phyloP scores from a whole-genome alignment of 2,329 filamentous ascomycete genomes.

The Microdochium bolleyi region DNA sequence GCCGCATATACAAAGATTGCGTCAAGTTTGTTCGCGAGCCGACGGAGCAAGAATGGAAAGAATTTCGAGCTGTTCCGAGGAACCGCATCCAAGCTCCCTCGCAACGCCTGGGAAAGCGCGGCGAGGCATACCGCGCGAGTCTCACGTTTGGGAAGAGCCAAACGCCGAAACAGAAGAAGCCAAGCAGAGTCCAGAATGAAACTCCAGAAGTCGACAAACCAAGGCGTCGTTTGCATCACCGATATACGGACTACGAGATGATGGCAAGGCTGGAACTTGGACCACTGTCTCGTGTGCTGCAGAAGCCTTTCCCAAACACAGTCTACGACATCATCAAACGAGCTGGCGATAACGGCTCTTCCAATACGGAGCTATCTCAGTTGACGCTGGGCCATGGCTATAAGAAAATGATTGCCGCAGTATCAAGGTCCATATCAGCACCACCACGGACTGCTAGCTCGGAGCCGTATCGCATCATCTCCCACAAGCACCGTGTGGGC shows the following conservation, averaged over 20 bases:
- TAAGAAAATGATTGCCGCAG: constrained; percentile 22
- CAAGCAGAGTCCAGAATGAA: not conserved
- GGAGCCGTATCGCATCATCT: constrained; percentile 27
- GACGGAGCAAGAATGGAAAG: constrained; percentile 46
- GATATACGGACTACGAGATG: not conserved
- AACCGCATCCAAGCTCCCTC: constrained; percentile 20
- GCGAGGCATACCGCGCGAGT: constrained; percentile 16
- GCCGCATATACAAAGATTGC: constrained; percentile 52
- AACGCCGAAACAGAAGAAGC: constrained; percentile 3
- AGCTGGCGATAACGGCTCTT: constrained; percentile 18
- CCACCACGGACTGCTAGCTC: constrained; percentile 27
- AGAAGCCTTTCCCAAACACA: constrained; percentile 22
- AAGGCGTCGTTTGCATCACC: not conserved
- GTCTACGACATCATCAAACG: constrained; percentile 25
- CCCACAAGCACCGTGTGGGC: constrained; percentile 25
- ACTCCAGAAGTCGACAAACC: not conserved
- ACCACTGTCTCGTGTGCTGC: constrained; percentile 18
- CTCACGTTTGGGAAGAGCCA: constrained; percentile 9
- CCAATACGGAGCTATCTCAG: constrained; percentile 20
- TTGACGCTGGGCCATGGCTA: constrained; percentile 21
- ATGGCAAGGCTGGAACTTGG: constrained; percentile 2
- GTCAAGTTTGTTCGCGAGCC: constrained; percentile 50
- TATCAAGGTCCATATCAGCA: constrained; percentile 20
- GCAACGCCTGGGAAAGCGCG: constrained; percentile 17
- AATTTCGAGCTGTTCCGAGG: constrained; percentile 43